Evolutionary conservation across 2,329 filamentous ascomycete species (phyloP), one percentile per base, ranked within the genome.

Genomic region (Clathrospora elynae): DNA sequence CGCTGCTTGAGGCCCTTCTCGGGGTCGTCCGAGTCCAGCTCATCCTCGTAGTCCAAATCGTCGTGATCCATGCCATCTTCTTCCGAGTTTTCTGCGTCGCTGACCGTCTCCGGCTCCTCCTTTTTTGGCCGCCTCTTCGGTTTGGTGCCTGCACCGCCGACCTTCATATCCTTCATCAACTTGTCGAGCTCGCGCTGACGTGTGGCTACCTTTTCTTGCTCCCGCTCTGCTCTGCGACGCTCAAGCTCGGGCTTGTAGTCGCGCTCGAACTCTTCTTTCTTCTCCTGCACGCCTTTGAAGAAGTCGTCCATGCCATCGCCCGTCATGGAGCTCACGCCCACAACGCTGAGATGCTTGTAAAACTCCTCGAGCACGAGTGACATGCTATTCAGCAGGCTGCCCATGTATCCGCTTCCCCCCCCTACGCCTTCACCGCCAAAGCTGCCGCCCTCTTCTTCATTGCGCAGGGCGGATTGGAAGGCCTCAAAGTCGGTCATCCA

Each of bases 401-500:
- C 87, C 93, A 99, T 97, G 74, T 99, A 99, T 10, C 93, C 93
- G 57, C 86, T 93, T 8, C 90, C 90, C 4, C 66, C 68, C 4
- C 85, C 82, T 43, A 79, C 78, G 7, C 82, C 85, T 55, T 90
- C 90, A 10, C 86, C 84, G 9, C 87, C 88, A 62, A 90, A 87
- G 1, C 82, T 84, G 31, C 90, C 90, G 6, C 80, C 78, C 42
- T 87, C 84, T 67, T 96, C 89, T 63, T 97, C 93, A 17, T 82
- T 75, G 34, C 83, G 81, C 31, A 99, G 77, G 1, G 95, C 92
- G 11, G 83, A 83, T 68, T 97, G 93, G 74, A 99, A 99, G 1
- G 88, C 84, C 55, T 99, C 93, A 63, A 96, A 99, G 71, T 99
- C 92, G 5, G 91, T 95, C 93, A 99, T 99, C 93, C 95, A 99